Evolutionary conservation across 2,329 filamentous ascomycete genomes (phyloP).

Genomic region (Trichoderma koningiopsis): DNA sequence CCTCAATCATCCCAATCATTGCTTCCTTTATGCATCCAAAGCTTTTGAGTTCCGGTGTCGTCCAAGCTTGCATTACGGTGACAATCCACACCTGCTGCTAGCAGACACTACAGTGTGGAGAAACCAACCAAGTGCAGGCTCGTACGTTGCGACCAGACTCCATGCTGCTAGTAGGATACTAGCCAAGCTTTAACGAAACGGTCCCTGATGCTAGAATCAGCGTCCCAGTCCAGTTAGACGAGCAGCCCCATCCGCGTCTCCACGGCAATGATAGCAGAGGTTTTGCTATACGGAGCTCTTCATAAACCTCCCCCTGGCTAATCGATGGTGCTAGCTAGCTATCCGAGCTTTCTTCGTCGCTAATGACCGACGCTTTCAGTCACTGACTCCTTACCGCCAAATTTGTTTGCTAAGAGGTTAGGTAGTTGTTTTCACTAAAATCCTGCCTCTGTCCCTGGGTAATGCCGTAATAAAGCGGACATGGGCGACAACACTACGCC

Average conservation of each 20-base stretch:
- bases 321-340: conserved; percentile 3
- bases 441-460: not conserved
- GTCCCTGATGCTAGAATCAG: not conserved
- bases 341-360: conserved; percentile 14
- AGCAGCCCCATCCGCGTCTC: conserved; percentile 16
- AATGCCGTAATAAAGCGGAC: conserved; percentile 8
- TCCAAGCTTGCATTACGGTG: not conserved
- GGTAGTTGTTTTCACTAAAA: not conserved
- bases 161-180: not conserved
- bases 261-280: conserved; percentile 22
- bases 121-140: not conserved
- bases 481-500: not conserved
- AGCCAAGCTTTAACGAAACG: conserved; percentile 2
- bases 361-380: conserved; percentile 8
- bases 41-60: conserved; percentile 14
- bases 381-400: conserved; percentile 11
- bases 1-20: conserved; percentile 2
- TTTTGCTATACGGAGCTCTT: conserved; percentile 20
- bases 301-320: conserved; percentile 2
- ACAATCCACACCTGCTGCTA: not conserved
- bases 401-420: conserved; percentile 3
- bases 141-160: not conserved
- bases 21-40: not conserved
- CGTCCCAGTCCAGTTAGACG: conserved; percentile 14
- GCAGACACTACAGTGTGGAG: not conserved